Evolutionary conservation across 108 stramenopile species (phyloP).

Genomic region (Cyclotella baltica): DNA sequence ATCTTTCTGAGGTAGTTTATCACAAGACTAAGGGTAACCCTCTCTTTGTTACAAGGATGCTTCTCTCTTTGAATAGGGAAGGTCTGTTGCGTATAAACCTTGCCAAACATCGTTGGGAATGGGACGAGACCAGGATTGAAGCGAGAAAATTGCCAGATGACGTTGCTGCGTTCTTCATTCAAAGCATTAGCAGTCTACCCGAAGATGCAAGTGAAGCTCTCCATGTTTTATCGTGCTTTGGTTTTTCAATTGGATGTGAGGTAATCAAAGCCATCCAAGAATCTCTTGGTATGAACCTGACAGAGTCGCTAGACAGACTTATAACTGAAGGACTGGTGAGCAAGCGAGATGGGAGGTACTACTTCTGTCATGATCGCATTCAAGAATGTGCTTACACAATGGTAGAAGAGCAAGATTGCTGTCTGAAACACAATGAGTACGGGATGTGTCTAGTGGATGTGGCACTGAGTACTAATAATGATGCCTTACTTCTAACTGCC

Average conservation of each 20-base stretch:
- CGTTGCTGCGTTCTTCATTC: constrained; percentile 21
- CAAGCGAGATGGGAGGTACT: constrained; percentile 19
- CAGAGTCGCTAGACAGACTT: constrained; percentile 1
- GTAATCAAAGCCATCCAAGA: constrained; percentile 13
- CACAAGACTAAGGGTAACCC: constrained; percentile 45
- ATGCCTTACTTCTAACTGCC: constrained; percentile 29
- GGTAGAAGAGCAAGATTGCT: constrained; percentile 11
- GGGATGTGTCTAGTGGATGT: constrained; percentile 8
- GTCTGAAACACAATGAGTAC: constrained; percentile 16
- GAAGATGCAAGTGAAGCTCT: constrained; percentile 12
- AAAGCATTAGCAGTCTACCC: constrained; percentile 18
- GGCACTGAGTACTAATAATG: neutral
- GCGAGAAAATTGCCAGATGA: constrained; percentile 1
- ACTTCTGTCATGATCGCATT: constrained; percentile 32
- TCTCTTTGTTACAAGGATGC: constrained; percentile 22
- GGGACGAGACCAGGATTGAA: constrained; percentile 17
- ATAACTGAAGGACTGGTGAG: constrained; percentile 26
- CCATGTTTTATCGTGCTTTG: constrained; percentile 24
- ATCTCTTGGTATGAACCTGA: constrained; percentile 2
- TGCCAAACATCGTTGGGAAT: constrained; percentile 8
- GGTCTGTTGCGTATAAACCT: constrained; percentile 14
- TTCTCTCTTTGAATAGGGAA: constrained; percentile 16
- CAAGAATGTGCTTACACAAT: constrained; percentile 40
- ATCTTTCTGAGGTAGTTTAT: constrained; percentile 26
- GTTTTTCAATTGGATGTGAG: neutral